Evolutionary conservation across 345 rosid genomes (phyloP).

Genomic region (Citrus sp.): DNA sequence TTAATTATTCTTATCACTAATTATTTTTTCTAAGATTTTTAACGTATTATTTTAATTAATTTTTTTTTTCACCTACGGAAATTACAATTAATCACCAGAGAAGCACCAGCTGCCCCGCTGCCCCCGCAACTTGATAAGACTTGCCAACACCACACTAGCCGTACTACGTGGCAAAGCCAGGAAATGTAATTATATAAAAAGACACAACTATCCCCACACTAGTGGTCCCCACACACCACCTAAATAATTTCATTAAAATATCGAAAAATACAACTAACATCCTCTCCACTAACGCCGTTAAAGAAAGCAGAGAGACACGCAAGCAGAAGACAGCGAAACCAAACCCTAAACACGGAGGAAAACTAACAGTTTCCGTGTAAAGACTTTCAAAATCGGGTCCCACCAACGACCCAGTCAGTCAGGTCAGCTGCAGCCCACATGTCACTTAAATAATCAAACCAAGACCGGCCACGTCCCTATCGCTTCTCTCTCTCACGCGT

Average conservation of each 20-base stretch:
- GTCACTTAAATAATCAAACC: too few relatives aligned
- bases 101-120: background rate
- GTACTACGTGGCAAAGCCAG: too few relatives aligned
- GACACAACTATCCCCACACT: background rate
- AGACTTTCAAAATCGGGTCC: background rate
- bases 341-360: background rate
- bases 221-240: background rate
- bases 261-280: background rate
- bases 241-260: background rate
- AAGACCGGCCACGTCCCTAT: background rate
- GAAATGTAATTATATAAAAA: background rate
- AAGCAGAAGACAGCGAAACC: background rate
- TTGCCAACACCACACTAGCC: background rate
- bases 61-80: too few relatives aligned
- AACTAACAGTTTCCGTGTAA: background rate
- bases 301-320: too few relatives aligned
- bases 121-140: background rate
- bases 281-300: background rate
- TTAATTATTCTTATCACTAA: too few relatives aligned
- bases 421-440: background rate
- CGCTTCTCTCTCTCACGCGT: background rate
- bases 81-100: too few relatives aligned
- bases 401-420: conserved; percentile 1
- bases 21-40: too few relatives aligned
- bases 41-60: too few relatives aligned